A percentile compares a stretch with the other conserved stretches of the same genome.
These are phyloP conservation scores for Phenoliferia sp. DNA, from an alignment of 1,284 basidiomycete genomes.

Conservation along the genomic window DNA sequence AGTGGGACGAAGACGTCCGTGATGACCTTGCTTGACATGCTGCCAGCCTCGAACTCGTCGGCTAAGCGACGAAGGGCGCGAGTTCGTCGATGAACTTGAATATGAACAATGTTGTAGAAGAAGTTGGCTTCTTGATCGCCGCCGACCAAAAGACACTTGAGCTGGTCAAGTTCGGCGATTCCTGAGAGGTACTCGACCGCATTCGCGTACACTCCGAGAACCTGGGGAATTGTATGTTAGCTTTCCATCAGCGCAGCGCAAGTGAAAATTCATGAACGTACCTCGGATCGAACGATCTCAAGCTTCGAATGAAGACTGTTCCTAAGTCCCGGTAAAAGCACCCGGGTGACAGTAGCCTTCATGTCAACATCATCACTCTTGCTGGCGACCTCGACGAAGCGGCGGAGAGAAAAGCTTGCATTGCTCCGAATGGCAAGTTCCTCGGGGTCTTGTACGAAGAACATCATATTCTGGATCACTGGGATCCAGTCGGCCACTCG, in stretches of 20 bases:
- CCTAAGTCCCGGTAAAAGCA: constrained; percentile 77
- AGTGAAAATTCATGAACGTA: not conserved
- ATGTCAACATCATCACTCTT: constrained; percentile 34
- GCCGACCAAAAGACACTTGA: constrained; percentile 70
- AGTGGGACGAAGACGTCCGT: constrained; percentile 83
- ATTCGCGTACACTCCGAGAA: constrained; percentile 72
- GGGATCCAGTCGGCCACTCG: constrained; percentile 70
- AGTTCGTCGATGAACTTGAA: constrained; percentile 86
- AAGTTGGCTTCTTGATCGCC: constrained; percentile 95
- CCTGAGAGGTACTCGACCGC: constrained; percentile 53
- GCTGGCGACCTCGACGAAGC: constrained; percentile 64
- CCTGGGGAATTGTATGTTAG: constrained; percentile 21
- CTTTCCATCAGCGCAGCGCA: not conserved
- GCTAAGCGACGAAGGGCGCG: constrained; percentile 81
- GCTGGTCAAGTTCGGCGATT: constrained; percentile 32
- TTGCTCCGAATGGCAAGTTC: constrained; percentile 85
- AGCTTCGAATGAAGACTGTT: constrained; percentile 71
- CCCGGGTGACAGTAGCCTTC: constrained; percentile 54
- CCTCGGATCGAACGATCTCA: constrained; percentile 83
- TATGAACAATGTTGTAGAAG: constrained; percentile 93
- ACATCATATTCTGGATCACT: constrained; percentile 75
- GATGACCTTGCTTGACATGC: constrained; percentile 66
- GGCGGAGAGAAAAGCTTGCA: constrained; percentile 68
- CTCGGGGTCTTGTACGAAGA: constrained; percentile 81
- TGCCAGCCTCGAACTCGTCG: constrained; percentile 68